Percentiles rank a stretch among this genome's conserved stretches.
Evolutionary conservation across 306 rosid species (phyloP).

Genomic region (Purshia tridentata): DNA sequence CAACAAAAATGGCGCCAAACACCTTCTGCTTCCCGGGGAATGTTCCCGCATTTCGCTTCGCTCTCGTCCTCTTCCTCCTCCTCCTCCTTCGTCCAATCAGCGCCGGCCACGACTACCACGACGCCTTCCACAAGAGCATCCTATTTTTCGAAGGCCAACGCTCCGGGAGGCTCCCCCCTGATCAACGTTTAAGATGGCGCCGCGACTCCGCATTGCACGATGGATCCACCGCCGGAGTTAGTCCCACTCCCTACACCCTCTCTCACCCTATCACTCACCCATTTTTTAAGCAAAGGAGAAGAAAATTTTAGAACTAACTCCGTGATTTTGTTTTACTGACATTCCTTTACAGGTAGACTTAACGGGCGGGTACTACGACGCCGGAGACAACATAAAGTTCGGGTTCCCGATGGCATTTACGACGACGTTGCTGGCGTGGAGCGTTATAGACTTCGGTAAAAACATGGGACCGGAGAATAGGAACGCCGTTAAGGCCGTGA

Average conservation of each 20-base stretch:
- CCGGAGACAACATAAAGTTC: slow-evolving; percentile 92
- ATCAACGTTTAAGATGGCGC: slow-evolving; percentile 93
- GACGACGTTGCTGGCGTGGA: slow-evolving; percentile 82
- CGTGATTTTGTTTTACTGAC: background rate
- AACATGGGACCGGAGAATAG: slow-evolving; percentile 77
- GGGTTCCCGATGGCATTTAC: slow-evolving; percentile 99
- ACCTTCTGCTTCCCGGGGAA: slow-evolving; percentile 11
- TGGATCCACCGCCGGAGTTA: slow-evolving; percentile 75
- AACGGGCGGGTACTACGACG: slow-evolving; percentile 93
- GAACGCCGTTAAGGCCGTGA: slow-evolving; percentile 63
- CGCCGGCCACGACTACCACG: slow-evolving; percentile 64
- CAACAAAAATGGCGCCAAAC: slow-evolving; percentile 44
- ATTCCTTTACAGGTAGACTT: slow-evolving; percentile 66
- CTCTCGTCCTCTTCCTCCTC: slow-evolving; percentile 38
- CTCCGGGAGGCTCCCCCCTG: slow-evolving; percentile 76
- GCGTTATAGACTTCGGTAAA: slow-evolving; percentile 80
- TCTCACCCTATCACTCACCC: background rate
- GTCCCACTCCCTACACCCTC: too few species aligned
- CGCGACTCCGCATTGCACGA: slow-evolving; percentile 83
- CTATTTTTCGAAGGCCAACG: slow-evolving; percentile 99
- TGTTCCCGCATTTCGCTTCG: slow-evolving; percentile 34
- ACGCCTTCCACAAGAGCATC: slow-evolving; percentile 83
- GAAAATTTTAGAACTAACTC: too few species aligned
- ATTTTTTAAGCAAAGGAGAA: background rate
- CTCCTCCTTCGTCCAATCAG: slow-evolving; percentile 28